A percentile compares a stretch with the other conserved stretches of the same genome.
phyloP scores from a whole-genome alignment of 2,329 filamentous ascomycete genomes.

The Colletotrichum filicis region DNA sequence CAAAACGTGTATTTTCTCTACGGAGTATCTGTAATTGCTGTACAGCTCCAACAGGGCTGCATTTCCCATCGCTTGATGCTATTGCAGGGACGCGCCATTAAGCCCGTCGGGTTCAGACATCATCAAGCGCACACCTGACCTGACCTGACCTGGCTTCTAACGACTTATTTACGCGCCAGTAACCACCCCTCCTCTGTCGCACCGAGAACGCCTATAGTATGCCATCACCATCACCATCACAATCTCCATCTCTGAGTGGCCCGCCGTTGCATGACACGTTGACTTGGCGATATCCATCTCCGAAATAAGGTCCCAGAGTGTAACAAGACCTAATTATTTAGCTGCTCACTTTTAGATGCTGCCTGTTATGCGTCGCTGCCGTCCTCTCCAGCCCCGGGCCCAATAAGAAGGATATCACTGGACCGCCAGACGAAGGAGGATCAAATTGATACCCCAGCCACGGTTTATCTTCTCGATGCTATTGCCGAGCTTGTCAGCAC shows the following conservation, averaged over 20 bases:
- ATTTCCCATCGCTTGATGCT: background rate
- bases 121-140: background rate
- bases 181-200: background rate
- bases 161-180: background rate
- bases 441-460: background rate
- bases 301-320: background rate
- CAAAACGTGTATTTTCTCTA: background rate
- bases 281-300: background rate
- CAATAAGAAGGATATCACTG: background rate
- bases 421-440: background rate
- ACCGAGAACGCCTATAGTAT: background rate
- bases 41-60: slow-evolving; percentile 28
- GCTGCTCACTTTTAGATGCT: background rate
- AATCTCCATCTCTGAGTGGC: background rate
- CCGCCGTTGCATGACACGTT: background rate
- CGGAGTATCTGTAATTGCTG: background rate
- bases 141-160: background rate
- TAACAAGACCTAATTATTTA: background rate
- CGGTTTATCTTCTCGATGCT: background rate
- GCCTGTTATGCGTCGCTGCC: background rate
- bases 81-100: background rate
- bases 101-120: background rate
- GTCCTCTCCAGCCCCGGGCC: too few species aligned
- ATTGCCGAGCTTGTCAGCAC: background rate
- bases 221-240: background rate